phyloP scores from a whole-genome alignment of 805 yeast species.

The Groenewaldozyma tartarivorans region DNA sequence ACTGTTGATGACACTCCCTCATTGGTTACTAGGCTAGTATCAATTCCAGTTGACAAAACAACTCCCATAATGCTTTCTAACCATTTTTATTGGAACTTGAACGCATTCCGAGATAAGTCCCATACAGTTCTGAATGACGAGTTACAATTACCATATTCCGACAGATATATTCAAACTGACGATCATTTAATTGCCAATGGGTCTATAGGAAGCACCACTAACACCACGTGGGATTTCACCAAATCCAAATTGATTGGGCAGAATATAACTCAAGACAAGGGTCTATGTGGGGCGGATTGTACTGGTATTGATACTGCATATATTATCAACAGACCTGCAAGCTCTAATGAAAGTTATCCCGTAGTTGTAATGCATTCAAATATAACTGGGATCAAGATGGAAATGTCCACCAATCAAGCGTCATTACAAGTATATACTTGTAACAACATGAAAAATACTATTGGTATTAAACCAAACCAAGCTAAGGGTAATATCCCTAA shows the following conservation, averaged over 20 bases:
- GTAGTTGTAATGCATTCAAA: not conserved
- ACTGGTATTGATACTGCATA: not conserved
- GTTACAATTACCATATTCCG: conserved; percentile 1
- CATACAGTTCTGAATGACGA: conserved; percentile 3
- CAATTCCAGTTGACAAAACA: conserved; percentile 3
- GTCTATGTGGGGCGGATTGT: too few relatives aligned
- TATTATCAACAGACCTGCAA: not conserved
- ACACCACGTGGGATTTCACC: not conserved
- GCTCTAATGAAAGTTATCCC: not conserved
- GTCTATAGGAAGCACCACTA: not conserved
- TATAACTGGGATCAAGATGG: conserved; percentile 5
- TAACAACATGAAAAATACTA: not conserved
- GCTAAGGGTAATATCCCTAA: conserved; percentile 1
- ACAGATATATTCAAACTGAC: not conserved
- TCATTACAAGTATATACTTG: conserved; percentile 3
- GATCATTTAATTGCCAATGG: not conserved
- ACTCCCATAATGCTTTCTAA: conserved; percentile 6
- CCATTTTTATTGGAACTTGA: conserved; percentile 6
- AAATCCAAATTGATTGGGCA: not conserved
- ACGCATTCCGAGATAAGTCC: not conserved
- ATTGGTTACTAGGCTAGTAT: conserved; percentile 1
- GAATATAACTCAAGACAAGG: not conserved
- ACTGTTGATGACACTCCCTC: conserved; percentile 4
- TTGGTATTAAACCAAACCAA: not conserved
- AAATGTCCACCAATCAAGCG: conserved; percentile 1